A percentile compares a stretch with the other conserved stretches of the same genome.
Conservation (phyloP, 371 early-diverging fungal genomes). For the Mortierella sp. region DNA sequence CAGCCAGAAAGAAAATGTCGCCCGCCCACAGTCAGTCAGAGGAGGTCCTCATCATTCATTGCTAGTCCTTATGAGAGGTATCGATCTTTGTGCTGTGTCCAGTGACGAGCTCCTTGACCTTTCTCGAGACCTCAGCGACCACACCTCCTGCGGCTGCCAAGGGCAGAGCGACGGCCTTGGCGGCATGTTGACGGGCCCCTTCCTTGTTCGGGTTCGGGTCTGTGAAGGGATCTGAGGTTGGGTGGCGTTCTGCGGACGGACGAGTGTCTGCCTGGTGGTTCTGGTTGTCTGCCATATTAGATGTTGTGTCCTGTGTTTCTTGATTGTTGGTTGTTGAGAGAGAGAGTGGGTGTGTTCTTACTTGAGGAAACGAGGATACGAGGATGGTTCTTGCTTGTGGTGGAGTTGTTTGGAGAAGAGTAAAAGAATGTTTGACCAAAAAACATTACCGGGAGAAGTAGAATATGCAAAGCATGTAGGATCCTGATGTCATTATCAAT, state of each 20-base stretch:
- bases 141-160: conserved; percentile 51
- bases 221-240: conserved; percentile 51
- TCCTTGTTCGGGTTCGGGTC: conserved; percentile 42
- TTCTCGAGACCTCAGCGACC: conserved; percentile 36
- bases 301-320: background rate
- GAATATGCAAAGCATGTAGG: too few relatives aligned
- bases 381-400: background rate
- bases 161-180: conserved; percentile 38
- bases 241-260: conserved; percentile 20
- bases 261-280: conserved; percentile 15
- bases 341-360: background rate
- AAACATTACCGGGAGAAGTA: too few relatives aligned
- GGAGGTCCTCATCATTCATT: background rate
- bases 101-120: conserved; percentile 44
- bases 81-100: conserved; percentile 43
- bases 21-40: background rate
- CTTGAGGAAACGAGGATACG: background rate
- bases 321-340: background rate
- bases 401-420: too few relatives aligned
- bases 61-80: conserved; percentile 32
- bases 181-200: conserved; percentile 31
- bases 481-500: too few relatives aligned
- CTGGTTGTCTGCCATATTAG: background rate
- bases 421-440: too few relatives aligned
- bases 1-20: background rate